phyloP scores from a whole-genome alignment of 1,139 yeast species.

The Kodamaea suecica region DNA sequence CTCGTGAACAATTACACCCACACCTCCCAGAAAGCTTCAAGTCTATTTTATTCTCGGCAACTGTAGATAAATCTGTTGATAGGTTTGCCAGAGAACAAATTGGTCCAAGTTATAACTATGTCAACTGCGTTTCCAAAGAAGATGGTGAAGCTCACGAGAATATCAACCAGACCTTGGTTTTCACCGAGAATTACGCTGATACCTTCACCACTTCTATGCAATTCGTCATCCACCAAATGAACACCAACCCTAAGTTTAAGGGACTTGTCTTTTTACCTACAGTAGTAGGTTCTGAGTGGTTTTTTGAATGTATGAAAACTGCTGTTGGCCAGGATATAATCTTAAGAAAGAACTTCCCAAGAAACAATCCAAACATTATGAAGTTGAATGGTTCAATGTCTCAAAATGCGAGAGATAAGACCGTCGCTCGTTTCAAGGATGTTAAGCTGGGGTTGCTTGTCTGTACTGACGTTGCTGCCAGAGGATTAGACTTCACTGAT shows the following conservation, averaged over 20 bases:
- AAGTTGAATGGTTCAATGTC: slow-evolving; percentile 70
- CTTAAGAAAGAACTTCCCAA: slow-evolving; percentile 12
- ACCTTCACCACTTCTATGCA: slow-evolving; percentile 53
- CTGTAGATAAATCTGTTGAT: slow-evolving; percentile 67
- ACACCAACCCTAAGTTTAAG: slow-evolving; percentile 46
- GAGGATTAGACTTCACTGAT: slow-evolving; percentile 96
- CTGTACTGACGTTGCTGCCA: slow-evolving; percentile 97
- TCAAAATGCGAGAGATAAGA: slow-evolving; percentile 60
- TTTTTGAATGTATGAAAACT: slow-evolving; percentile 31
- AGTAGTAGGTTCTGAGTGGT: slow-evolving; percentile 61
- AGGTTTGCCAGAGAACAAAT: slow-evolving; percentile 64
- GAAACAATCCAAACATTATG: slow-evolving; percentile 15
- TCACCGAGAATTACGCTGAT: slow-evolving; percentile 47
- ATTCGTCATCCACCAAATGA: slow-evolving; percentile 34
- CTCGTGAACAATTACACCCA: slow-evolving; percentile 27
- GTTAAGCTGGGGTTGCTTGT: slow-evolving; percentile 67
- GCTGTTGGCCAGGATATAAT: slow-evolving; percentile 4
- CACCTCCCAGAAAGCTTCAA: slow-evolving; percentile 39
- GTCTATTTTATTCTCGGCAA: slow-evolving; percentile 82
- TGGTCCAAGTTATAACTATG: slow-evolving; percentile 58
- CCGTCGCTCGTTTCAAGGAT: slow-evolving; percentile 54
- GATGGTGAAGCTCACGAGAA: slow-evolving; percentile 81
- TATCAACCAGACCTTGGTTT: slow-evolving; percentile 63
- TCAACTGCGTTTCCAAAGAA: slow-evolving; percentile 73
- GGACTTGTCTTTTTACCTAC: slow-evolving; percentile 84